Evolutionary conservation across 352 stramenopile genomes (phyloP).

Genomic region (Blastocystis sp.): DNA sequence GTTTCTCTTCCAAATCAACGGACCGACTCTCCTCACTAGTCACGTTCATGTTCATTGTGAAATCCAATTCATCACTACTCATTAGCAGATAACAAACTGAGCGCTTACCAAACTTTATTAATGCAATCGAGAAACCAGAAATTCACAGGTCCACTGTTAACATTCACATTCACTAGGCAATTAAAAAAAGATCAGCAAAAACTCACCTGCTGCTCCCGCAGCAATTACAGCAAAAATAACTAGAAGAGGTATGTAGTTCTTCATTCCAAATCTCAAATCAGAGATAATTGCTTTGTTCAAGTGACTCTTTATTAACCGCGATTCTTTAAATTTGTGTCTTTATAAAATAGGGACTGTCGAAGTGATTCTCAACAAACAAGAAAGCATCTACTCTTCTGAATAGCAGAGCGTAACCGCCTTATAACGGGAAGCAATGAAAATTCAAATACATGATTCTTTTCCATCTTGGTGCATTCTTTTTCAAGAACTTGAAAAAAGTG

Average conservation of each 20-base stretch:
- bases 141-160: constrained; percentile 21
- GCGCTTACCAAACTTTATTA: background rate
- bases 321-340: too few species aligned
- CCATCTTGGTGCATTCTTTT: background rate
- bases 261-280: background rate
- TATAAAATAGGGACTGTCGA: too few species aligned
- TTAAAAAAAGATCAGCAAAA: background rate
- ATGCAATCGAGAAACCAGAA: constrained; percentile 51
- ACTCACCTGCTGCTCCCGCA: background rate
- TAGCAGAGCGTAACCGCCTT: background rate
- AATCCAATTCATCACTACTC: background rate
- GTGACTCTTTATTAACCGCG: too few species aligned
- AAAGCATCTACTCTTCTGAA: too few species aligned
- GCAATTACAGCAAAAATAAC: background rate
- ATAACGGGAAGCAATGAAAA: background rate
- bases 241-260: background rate
- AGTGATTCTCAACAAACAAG: too few species aligned
- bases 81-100: background rate
- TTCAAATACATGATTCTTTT: background rate
- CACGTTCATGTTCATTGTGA: background rate
- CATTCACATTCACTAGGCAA: background rate
- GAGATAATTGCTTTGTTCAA: too few species aligned
- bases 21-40: background rate
- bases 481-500: background rate
- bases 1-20: background rate